These are phyloP conservation scores for Macaranga tanarius DNA, from an alignment of 441 rosid genomes.

Conservation along the genomic window DNA sequence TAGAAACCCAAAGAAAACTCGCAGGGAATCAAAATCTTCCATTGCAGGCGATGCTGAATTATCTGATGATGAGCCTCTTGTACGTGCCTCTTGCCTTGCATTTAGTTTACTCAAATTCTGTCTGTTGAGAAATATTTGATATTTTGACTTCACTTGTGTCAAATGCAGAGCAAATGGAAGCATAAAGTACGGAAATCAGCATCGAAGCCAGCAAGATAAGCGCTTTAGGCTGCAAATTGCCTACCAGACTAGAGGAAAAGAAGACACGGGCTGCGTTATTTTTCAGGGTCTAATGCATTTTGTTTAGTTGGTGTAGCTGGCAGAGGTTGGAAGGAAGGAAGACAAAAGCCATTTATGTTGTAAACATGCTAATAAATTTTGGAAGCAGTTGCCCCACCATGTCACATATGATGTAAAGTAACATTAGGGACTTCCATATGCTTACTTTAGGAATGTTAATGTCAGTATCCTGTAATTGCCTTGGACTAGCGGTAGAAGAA, in stretches of 20 bases:
- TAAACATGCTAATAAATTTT: conserved; percentile 36
- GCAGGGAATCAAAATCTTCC: conserved; percentile 22
- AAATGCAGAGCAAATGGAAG: conserved; percentile 86
- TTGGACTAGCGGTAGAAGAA: conserved; percentile 25
- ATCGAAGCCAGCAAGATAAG: conserved; percentile 33
- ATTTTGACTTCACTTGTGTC: conserved; percentile 21
- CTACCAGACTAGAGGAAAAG: conserved; percentile 5
- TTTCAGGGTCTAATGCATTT: conserved; percentile 18
- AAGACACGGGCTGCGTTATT: conserved; percentile 14
- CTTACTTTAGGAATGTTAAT: conserved; percentile 24
- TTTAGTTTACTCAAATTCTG: conserved; percentile 7
- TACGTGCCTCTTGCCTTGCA: conserved; percentile 35
- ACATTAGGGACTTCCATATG: conserved; percentile 32
- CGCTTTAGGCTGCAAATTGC: conserved; percentile 28
- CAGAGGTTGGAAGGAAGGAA: conserved; percentile 19
- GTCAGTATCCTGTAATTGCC: conserved; percentile 15
- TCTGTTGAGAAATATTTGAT: background rate
- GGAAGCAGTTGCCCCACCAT: conserved; percentile 9
- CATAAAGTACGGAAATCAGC: conserved; percentile 59
- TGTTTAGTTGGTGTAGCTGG: conserved; percentile 22
- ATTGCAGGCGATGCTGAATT: conserved; percentile 45
- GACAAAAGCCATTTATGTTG: conserved; percentile 31
- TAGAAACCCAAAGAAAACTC: conserved; percentile 23
- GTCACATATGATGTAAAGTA: conserved; percentile 37
- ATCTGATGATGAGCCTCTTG: conserved; percentile 95